These are phyloP conservation scores for Salvia hispanica DNA, from an alignment of 257 asterid genomes.

Conservation along the genomic window DNA sequence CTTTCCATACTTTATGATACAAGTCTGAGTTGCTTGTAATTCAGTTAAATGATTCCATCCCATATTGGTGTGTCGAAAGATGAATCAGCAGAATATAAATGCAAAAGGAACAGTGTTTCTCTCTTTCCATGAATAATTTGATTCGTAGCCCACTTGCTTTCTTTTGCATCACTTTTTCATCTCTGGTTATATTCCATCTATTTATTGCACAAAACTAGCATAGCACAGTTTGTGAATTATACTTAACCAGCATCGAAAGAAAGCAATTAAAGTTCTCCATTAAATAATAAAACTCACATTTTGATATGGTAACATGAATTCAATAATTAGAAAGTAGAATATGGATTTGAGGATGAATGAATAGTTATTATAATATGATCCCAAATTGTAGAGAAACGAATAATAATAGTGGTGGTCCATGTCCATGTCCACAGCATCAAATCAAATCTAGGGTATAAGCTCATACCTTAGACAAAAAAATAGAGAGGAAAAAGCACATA, in stretches of 20 bases:
- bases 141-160: not conserved
- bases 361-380: conserved; percentile 27
- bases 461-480: conserved; percentile 34
- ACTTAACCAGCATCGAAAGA: too few species aligned
- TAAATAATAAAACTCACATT: too few species aligned
- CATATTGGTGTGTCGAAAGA: not conserved
- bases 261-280: too few species aligned
- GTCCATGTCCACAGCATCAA: conserved; percentile 34
- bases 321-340: not conserved
- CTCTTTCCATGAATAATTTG: not conserved
- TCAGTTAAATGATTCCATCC: too few species aligned
- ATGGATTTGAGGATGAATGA: conserved; percentile 1
- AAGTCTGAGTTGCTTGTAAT: not conserved
- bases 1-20: not conserved
- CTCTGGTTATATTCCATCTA: not conserved
- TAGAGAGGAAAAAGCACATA: conserved; percentile 28
- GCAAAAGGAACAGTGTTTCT: not conserved
- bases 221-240: too few species aligned
- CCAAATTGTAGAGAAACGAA: conserved; percentile 8
- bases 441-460: conserved; percentile 26
- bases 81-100: conserved; percentile 7
- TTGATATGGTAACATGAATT: too few species aligned
- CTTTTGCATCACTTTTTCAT: not conserved
- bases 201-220: not conserved
- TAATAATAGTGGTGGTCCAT: conserved; percentile 33